phyloP scores from a whole-genome alignment of 1,139 yeast species.

The Citeromyces hawaiiensis region DNA sequence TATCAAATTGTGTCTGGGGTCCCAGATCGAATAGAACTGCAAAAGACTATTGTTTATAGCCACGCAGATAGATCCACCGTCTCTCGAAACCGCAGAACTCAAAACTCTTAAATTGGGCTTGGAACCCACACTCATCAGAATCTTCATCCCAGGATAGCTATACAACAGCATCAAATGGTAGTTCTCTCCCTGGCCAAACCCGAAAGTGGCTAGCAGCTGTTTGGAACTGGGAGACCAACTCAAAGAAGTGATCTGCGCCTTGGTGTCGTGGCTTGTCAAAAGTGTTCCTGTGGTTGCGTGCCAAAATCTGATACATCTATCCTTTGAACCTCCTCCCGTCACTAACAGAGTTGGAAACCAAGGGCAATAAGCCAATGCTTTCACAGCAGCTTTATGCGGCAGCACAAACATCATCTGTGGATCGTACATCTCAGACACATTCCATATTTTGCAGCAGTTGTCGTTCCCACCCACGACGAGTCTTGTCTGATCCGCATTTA shows the following conservation, averaged over 20 bases:
- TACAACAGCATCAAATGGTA: constrained; percentile 41
- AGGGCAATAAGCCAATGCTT: constrained; percentile 74
- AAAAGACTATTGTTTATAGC: constrained; percentile 72
- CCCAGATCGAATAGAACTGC: constrained; percentile 63
- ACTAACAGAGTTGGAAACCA: constrained; percentile 62
- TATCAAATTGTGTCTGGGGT: constrained; percentile 19
- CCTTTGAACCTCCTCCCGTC: constrained; percentile 77
- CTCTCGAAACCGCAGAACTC: constrained; percentile 57
- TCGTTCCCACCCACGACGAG: constrained; percentile 68
- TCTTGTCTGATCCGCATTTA: constrained; percentile 31
- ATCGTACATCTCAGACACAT: constrained; percentile 22
- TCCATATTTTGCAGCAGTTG: constrained; percentile 59
- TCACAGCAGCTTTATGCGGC: constrained; percentile 67
- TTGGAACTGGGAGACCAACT: constrained; percentile 56
- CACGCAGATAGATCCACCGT: constrained; percentile 44
- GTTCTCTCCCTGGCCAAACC: constrained; percentile 44
- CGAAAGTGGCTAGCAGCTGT: constrained; percentile 70
- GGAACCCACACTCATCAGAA: constrained; percentile 36
- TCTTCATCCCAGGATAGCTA: constrained; percentile 50
- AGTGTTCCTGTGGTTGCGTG: constrained; percentile 68
- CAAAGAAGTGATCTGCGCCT: constrained; percentile 68
- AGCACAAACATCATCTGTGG: constrained; percentile 35
- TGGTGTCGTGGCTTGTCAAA: constrained; percentile 37
- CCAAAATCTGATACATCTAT: constrained; percentile 66
- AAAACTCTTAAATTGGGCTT: constrained; percentile 41